Evolutionary conservation across 2,329 filamentous ascomycete genomes (phyloP), one percentile per base, ranked within the genome.

Genomic region (Thermomyces lanuginosus): DNA sequence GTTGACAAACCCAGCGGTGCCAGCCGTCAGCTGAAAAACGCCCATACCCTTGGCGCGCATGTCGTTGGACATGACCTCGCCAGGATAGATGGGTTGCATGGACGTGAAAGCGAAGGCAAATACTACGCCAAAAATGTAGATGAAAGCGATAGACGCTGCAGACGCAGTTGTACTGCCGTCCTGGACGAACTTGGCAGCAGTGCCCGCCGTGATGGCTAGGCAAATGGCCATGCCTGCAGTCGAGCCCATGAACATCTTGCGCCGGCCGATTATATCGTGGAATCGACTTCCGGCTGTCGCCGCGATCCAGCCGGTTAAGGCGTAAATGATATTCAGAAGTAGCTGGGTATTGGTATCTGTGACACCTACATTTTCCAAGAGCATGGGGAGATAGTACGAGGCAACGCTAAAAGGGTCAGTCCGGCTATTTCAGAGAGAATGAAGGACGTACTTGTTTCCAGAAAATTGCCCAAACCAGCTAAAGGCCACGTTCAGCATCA

Each of bases 381-480:
- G 56, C 4, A 48, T 40, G 0, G 51, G 49, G 25, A 49, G 51
- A 37, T 53, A 53, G 34, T 55, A 55, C 3, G 39, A 42, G 1
- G 53, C 43, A 8, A 42, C 40, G 19, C n/a, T n/a, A n/a, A n/a
- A n/a, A n/a, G n/a, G n/a, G n/a, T n/a, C n/a, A n/a, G n/a, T n/a
- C n/a, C n/a, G n/a, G n/a, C n/a, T n/a, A n/a, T n/a, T n/a, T n/a
- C n/a, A n/a, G n/a, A n/a, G n/a, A n/a, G n/a, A n/a, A n/a, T n/a
- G n/a, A 17, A 26, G 29, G 23, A 32, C 27, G n/a, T 29, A 9
- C 19, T 47, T 44, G 22, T 52, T 52, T 17, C 48, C 48, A 18
- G 44, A 48, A 19, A 53, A 54, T 25, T 53, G 49, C 0, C 49
- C 45, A 33, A 53, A 52, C 50, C 49, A 53, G 2, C 47, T 44